phyloP scores from a whole-genome alignment of 2,329 filamentous ascomycete species.

The Aurifilum marmelostoma region DNA sequence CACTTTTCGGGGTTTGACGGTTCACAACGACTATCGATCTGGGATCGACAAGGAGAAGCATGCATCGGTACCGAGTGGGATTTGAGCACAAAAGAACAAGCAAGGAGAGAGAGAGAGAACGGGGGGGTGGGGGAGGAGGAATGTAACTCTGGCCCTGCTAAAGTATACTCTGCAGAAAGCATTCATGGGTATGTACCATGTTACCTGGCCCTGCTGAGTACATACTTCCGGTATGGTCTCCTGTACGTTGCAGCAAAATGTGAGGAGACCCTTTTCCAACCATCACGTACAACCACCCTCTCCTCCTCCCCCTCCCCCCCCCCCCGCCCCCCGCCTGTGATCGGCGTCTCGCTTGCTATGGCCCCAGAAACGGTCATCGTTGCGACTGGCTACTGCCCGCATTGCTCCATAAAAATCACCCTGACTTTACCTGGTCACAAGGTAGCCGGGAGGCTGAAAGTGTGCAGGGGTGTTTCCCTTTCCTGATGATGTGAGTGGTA shows the following conservation, averaged over 20 bases:
- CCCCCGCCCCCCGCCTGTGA: no score
- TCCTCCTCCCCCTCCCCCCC: no score
- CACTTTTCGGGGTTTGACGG: background rate
- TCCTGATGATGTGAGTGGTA: no score
- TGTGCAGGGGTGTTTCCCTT: background rate
- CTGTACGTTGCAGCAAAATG: background rate
- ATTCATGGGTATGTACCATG: background rate
- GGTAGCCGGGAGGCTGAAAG: background rate
- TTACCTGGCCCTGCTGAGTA: background rate
- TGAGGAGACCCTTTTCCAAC: background rate
- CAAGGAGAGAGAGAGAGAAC: background rate
- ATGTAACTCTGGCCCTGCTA: no score
- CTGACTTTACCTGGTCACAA: background rate
- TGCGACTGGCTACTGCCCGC: conserved; percentile 3
- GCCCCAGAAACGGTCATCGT: background rate
- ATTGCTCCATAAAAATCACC: background rate
- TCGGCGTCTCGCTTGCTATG: background rate
- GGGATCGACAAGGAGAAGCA: background rate
- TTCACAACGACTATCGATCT: background rate
- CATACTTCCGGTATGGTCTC: background rate
- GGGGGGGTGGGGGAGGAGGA: no score
- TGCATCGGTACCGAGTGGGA: background rate
- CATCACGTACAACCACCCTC: background rate
- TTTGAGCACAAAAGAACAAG: background rate
- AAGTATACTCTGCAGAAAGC: no score